Conservation (phyloP, 2,329 filamentous ascomycete genomes). For the Mollisiaceae sp. region DNA sequence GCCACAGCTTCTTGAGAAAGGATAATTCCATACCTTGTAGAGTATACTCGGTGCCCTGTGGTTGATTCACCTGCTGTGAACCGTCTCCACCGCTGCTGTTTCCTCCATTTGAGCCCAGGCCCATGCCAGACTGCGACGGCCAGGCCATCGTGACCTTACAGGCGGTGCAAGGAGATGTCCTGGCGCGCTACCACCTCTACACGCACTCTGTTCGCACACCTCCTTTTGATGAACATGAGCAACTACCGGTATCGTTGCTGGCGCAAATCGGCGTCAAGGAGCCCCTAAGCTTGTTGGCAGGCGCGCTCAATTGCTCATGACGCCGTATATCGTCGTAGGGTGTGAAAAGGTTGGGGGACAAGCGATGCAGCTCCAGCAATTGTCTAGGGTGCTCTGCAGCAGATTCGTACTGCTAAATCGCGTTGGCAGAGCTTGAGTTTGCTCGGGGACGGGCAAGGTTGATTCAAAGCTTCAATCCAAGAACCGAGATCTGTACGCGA, state of each 20-base stretch:
- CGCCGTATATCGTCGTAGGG: neutral
- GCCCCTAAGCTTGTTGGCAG: conserved; percentile 24
- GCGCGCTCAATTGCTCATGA: conserved; percentile 32
- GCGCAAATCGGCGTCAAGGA: conserved; percentile 29
- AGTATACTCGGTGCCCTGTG: conserved; percentile 72
- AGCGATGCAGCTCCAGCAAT: conserved; percentile 20
- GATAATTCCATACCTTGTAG: conserved; percentile 61
- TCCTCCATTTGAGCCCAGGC: conserved; percentile 42
- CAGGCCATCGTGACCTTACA: conserved; percentile 63
- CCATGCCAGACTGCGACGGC: conserved; percentile 68
- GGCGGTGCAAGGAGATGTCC: conserved; percentile 17
- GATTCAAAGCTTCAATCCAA: conserved; percentile 15
- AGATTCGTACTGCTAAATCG: neutral
- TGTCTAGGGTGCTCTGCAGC: neutral
- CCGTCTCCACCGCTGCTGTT: conserved; percentile 37
- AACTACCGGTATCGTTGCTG: conserved; percentile 21
- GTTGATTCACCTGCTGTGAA: conserved; percentile 47
- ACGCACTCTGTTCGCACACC: conserved; percentile 25
- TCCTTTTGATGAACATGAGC: conserved; percentile 13
- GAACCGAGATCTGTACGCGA: conserved; percentile 15
- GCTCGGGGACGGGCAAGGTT: conserved; percentile 3
- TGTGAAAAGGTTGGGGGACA: neutral
- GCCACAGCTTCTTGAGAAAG: neutral
- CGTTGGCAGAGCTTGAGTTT: conserved; percentile 4
- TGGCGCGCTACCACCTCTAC: conserved; percentile 12